Evolutionary conservation across 257 asterid species (phyloP).

Genomic region (Solanum corneliomulleri): DNA sequence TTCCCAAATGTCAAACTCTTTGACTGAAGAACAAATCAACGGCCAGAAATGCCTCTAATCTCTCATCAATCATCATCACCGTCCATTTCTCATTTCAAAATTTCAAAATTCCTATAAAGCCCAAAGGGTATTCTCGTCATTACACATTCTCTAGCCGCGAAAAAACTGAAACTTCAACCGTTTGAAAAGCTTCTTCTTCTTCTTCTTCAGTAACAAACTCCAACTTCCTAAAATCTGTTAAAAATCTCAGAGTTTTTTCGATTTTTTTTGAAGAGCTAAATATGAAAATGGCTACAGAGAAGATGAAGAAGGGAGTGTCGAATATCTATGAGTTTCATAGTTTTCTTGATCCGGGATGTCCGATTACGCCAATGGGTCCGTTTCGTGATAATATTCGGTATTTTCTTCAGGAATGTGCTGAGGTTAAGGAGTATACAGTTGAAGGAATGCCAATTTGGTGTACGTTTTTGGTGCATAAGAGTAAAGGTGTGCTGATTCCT

Average conservation of each 20-base stretch:
- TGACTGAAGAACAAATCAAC: neutral
- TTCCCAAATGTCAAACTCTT: neutral
- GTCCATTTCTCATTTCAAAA: neutral
- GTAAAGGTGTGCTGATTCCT: constrained; percentile 48
- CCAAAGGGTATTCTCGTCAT: neutral
- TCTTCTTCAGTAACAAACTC: neutral
- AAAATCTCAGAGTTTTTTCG: neutral
- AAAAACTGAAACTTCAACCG: neutral
- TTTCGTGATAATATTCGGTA: constrained; percentile 59
- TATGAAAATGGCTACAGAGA: constrained; percentile 19
- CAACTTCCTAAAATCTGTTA: neutral
- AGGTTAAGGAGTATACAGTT: constrained; percentile 31
- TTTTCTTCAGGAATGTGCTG: constrained; percentile 59
- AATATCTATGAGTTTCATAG: constrained; percentile 45
- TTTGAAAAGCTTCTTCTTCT: neutral
- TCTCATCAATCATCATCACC: neutral
- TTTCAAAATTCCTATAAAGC: neutral
- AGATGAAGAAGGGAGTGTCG: constrained; percentile 12
- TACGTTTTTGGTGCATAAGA: constrained; percentile 61
- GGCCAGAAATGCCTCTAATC: neutral
- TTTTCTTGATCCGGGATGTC: constrained; percentile 55
- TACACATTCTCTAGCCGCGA: neutral
- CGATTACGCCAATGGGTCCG: constrained; percentile 30
- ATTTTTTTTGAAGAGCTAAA: neutral
- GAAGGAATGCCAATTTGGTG: constrained; percentile 61